phyloP scores from a whole-genome alignment of 75 land plant genomes.

The Sequoiadendron giganteum region DNA sequence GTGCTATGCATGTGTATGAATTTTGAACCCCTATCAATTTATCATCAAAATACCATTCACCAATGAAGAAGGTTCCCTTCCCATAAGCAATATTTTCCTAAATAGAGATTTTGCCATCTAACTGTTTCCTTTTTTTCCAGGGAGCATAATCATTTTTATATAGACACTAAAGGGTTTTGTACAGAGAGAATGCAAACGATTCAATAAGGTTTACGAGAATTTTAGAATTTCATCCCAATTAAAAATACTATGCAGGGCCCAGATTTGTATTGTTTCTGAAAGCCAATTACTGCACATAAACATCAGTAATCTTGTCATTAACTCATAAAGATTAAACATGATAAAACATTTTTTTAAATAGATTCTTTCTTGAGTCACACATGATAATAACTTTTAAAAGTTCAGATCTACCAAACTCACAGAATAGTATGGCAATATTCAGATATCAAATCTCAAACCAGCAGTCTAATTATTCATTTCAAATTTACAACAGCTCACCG shows the following conservation, averaged over 20 bases:
- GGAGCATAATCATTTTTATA: background rate
- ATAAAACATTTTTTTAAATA: background rate
- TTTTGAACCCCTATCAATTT: background rate
- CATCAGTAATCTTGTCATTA: background rate
- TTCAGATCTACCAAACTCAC: background rate
- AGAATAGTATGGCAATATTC: background rate
- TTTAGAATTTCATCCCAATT: background rate
- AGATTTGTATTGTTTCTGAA: background rate
- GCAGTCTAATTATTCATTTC: background rate
- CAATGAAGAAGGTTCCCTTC: background rate
- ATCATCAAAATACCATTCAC: background rate
- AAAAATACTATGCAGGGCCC: background rate
- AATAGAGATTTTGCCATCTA: background rate
- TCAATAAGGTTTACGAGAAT: background rate
- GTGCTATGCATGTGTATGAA: background rate
- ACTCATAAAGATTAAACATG: background rate
- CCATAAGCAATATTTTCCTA: background rate
- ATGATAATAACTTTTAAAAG: background rate
- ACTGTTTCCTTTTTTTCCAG: background rate
- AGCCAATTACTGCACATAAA: background rate
- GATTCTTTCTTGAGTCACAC: background rate
- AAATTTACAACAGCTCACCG: background rate
- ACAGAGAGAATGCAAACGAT: background rate
- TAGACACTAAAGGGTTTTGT: background rate
- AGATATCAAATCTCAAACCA: background rate